Evolutionary conservation across 2,329 filamentous ascomycete genomes (phyloP).

Genomic region (Claviceps digitariae): DNA sequence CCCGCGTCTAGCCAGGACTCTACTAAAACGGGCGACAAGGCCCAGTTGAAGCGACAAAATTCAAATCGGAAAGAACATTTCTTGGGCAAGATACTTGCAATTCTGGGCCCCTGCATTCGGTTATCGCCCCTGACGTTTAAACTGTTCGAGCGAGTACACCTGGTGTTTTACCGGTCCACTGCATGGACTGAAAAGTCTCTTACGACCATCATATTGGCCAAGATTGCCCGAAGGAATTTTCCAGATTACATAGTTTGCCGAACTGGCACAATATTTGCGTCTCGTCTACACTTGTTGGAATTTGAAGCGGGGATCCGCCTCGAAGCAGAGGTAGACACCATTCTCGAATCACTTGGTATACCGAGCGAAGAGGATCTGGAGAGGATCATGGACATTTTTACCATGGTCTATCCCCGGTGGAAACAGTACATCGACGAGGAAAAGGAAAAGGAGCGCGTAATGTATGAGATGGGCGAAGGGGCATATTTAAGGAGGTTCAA

Average conservation of each 20-base stretch:
- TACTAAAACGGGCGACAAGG: slow-evolving; percentile 7
- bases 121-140: slow-evolving; percentile 59
- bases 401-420: slow-evolving; percentile 73
- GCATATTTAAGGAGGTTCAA: slow-evolving; percentile 82
- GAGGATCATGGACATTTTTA: slow-evolving; percentile 57
- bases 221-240: slow-evolving; percentile 78
- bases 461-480: slow-evolving; percentile 74
- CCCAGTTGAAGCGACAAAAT: slow-evolving; percentile 15
- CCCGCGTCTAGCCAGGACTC: slow-evolving; percentile 29
- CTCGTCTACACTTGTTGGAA: slow-evolving; percentile 62
- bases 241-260: slow-evolving; percentile 82
- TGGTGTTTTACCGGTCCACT: slow-evolving; percentile 91
- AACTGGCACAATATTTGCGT: slow-evolving; percentile 76
- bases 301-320: slow-evolving; percentile 78
- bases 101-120: slow-evolving; percentile 72
- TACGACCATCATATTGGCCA: slow-evolving; percentile 85
- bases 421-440: slow-evolving; percentile 58
- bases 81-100: slow-evolving; percentile 59
- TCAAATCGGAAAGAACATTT: slow-evolving; percentile 63
- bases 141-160: slow-evolving; percentile 84
- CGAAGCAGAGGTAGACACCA: slow-evolving; percentile 67
- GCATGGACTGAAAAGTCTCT: slow-evolving; percentile 97
- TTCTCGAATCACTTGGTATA: slow-evolving; percentile 67
- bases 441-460: slow-evolving; percentile 57
- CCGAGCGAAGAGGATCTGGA: slow-evolving; percentile 52